Evolutionary conservation across 2,329 filamentous ascomycete genomes (phyloP).

Genomic region (Fusarium liriodendri): DNA sequence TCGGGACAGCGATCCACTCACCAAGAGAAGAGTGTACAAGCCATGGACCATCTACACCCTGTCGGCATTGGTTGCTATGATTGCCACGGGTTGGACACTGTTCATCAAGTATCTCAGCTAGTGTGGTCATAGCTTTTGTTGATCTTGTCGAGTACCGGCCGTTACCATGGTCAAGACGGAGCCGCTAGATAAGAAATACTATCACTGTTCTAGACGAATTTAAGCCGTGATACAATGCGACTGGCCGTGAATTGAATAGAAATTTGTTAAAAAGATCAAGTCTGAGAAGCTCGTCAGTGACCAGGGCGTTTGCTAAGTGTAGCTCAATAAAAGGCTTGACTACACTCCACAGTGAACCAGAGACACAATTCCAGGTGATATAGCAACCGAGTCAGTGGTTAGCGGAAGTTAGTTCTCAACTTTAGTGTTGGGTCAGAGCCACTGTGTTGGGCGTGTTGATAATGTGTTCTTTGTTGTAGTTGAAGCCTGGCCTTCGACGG

Average conservation of each 20-base stretch:
- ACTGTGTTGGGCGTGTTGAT: too few relatives aligned
- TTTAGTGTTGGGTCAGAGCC: not conserved
- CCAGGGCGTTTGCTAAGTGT: not conserved
- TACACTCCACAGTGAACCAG: not conserved
- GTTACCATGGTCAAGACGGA: not conserved
- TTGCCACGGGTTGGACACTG: slow-evolving; percentile 28
- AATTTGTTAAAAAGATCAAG: not conserved
- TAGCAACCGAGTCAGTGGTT: not conserved
- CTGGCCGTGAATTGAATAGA: not conserved
- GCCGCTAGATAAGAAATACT: not conserved
- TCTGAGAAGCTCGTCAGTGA: not conserved
- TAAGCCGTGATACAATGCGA: not conserved
- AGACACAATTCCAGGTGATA: not conserved
- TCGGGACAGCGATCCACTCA: slow-evolving; percentile 29
- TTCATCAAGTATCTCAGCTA: slow-evolving; percentile 35
- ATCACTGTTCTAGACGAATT: not conserved
- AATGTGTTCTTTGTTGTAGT: too few relatives aligned
- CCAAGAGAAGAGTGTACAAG: slow-evolving; percentile 20
- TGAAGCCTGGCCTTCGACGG: too few relatives aligned
- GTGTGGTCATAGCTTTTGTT: not conserved
- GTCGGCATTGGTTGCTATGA: slow-evolving; percentile 22
- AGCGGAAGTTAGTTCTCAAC: not conserved
- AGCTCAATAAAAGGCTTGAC: not conserved
- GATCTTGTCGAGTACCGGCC: not conserved
- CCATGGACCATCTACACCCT: slow-evolving; percentile 26